Evolutionary conservation across 1,284 basidiomycete species (phyloP).

Genomic region (Vanrija sp.): DNA sequence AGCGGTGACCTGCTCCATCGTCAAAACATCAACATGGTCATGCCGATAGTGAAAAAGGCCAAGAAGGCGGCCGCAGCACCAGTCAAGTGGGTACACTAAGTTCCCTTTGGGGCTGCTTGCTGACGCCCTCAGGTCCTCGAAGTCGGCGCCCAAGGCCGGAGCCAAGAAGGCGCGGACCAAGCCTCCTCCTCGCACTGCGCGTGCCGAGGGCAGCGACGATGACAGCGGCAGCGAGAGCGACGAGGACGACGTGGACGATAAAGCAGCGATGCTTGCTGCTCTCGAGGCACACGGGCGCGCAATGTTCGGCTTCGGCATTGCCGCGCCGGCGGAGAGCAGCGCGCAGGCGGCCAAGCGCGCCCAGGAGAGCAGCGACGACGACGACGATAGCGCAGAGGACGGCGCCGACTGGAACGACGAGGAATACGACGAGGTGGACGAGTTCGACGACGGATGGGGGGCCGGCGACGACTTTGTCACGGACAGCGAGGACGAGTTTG

Average conservation of each 20-base stretch:
- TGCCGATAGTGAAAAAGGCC: not conserved
- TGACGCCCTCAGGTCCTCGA: not conserved
- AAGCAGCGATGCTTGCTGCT: slow-evolving; percentile 42
- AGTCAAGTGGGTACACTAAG: not conserved
- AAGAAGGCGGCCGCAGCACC: not conserved
- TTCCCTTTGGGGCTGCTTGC: too few relatives aligned
- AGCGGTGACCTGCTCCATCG: not conserved
- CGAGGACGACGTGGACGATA: slow-evolving; percentile 18
- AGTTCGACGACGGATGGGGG: slow-evolving; percentile 44
- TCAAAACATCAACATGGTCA: not conserved
- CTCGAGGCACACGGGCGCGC: slow-evolving; percentile 45
- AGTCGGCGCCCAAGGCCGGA: not conserved
- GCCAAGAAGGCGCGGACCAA: not conserved
- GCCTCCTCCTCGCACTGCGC: not conserved
- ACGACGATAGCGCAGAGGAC: slow-evolving; percentile 13
- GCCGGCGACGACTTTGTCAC: slow-evolving; percentile 37
- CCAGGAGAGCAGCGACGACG: slow-evolving; percentile 6
- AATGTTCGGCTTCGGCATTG: slow-evolving; percentile 35
- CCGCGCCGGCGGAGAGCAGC: slow-evolving; percentile 26
- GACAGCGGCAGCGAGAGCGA: slow-evolving; percentile 6
- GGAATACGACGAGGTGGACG: slow-evolving; percentile 25
- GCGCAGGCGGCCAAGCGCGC: slow-evolving; percentile 7
- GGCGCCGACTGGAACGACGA: slow-evolving; percentile 23
- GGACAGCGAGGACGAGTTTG: slow-evolving; percentile 40
- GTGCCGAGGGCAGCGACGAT: not conserved